A percentile compares a stretch with the other conserved stretches of the same genome.
Conservation (phyloP, 306 rosid genomes). For the Trifolium repens region DNA sequence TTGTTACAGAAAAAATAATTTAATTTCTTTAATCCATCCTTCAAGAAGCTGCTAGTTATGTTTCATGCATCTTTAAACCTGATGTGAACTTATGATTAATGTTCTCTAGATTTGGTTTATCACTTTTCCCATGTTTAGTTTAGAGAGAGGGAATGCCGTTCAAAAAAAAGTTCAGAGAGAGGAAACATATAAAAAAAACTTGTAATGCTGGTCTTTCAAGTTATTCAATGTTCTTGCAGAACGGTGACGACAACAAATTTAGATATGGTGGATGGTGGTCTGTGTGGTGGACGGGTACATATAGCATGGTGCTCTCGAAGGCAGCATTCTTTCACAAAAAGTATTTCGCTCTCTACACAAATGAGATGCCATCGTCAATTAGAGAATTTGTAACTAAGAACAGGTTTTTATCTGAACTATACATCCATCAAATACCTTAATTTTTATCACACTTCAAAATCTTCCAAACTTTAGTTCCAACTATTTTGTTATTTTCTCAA, state of each 20-base stretch:
- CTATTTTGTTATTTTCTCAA: constrained; percentile 27
- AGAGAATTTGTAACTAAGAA: constrained; percentile 70
- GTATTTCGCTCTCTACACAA: constrained; percentile 76
- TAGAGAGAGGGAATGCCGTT: no score
- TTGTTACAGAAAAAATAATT: constrained; percentile 7
- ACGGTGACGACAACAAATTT: constrained; percentile 50
- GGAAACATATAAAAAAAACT: not conserved
- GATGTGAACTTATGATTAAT: constrained; percentile 13
- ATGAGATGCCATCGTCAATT: constrained; percentile 84
- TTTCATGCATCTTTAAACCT: constrained; percentile 34
- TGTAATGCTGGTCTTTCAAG: constrained; percentile 12
- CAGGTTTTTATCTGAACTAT: constrained; percentile 62
- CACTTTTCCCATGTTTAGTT: not conserved
- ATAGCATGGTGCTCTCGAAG: constrained; percentile 97
- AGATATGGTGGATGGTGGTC: constrained; percentile 98
- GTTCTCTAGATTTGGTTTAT: not conserved
- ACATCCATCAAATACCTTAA: not conserved
- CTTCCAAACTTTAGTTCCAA: not conserved
- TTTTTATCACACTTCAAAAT: constrained; percentile 4
- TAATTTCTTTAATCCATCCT: constrained; percentile 4
- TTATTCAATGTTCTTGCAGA: constrained; percentile 56
- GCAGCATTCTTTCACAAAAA: constrained; percentile 97
- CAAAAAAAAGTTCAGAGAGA: constrained; percentile 4
- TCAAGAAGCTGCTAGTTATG: not conserved
- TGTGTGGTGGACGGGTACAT: constrained; percentile 98